Evolutionary conservation across 2,329 filamentous ascomycete species (phyloP), one percentile per base, ranked within the genome.

Genomic region (Pseudocercospora musae): DNA sequence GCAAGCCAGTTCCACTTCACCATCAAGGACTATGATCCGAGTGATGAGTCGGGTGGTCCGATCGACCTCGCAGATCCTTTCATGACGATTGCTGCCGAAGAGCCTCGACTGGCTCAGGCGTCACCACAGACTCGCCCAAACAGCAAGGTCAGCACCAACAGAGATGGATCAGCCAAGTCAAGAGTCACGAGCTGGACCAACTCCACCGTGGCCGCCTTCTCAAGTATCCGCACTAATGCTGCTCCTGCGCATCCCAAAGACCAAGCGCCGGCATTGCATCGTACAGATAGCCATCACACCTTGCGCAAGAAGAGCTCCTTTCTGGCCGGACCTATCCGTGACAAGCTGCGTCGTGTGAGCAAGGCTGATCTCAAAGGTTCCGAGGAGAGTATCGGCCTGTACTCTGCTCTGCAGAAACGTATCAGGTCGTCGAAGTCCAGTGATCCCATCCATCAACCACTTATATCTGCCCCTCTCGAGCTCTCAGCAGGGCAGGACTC

Each of bases 171-270:
- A 42, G 82, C 85, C 20, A 84, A 79, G 66, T 89, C 87, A n/a
- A 78, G 88, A 21, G 85, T 90, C 56, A 90, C 88, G 1, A 92
- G 89, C 73, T 91, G 89, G 89, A 84, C 84, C 4, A 85, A 86
- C 64, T 89, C 88, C 0, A 85, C 84, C 1, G 79, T 81, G 1
- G 82, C 82, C 60, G 86, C 84, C 2, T 81, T 84, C 2, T 75
- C 81, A 5, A 85, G 73, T 62, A 81, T 78, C 62, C 79, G 63
- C 76, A 82, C 79, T 21, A 62, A 62, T 23, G 61, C 62, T 21
- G 62, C 65, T 3, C 60, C 65, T 8, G 61, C 60, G 20, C 44
- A 57, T 20, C 23, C 37, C 11, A 49, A 48, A 21, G 58, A 48
- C 44, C 52, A 29, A 15, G 8, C n/a, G 21, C 31, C 37, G 27